Base-by-base conservation (phyloP, 2,329 filamentous ascomycete species). In the Trichoderma citrinoviride region DNA sequence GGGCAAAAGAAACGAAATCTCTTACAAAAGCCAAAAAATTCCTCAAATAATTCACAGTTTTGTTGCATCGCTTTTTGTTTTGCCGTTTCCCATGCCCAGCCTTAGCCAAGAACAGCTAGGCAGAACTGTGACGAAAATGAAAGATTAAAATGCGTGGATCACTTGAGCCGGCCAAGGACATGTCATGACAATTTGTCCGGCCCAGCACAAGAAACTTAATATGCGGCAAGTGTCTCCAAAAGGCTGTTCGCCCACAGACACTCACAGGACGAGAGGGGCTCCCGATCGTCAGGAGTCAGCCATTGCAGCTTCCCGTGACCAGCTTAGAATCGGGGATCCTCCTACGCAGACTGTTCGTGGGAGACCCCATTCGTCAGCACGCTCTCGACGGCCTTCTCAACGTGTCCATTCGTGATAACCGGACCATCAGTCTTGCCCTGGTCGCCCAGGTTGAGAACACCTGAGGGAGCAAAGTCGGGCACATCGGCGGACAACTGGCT, bases 391-490 rank as follows among this genome's bases (percentile, higher is more conserved):
- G 61, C 21, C 3, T 49, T 46, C 46, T 60, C 61, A 7, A 25
- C 27, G 44, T 63, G 52, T 17, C 70, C 69, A n/a, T 69, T 69
- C 49, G 57, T 19, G 15, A n/a, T 15, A n/a, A 21, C 37, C 7
- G 21, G 15, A 8, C 47, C 49, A 17, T 49, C 41, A 40, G 27
- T 33, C 46, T 37, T 58, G 27, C 27, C 55, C 14, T 37, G n/a
- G n/a, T 61, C 63, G 12, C 50, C 55, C 47, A 67, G 58, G 6
- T 44, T 29, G 29, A 56, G 17, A 10, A 61, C 66, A 21, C 72
- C 76, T 6, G 75, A 74, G 27, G 77, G 77, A 14, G 77, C 75
- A 68, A 79, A 79, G 67, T 77, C 77, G 0, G 77, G 77, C 5
- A 79, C 78, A 56, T 76, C 72, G 15, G 77, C 77, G 19, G 77